These are phyloP conservation scores for Amanita brunnescens DNA, from an alignment of 768 basidiomycete species.

Conservation along the genomic window DNA sequence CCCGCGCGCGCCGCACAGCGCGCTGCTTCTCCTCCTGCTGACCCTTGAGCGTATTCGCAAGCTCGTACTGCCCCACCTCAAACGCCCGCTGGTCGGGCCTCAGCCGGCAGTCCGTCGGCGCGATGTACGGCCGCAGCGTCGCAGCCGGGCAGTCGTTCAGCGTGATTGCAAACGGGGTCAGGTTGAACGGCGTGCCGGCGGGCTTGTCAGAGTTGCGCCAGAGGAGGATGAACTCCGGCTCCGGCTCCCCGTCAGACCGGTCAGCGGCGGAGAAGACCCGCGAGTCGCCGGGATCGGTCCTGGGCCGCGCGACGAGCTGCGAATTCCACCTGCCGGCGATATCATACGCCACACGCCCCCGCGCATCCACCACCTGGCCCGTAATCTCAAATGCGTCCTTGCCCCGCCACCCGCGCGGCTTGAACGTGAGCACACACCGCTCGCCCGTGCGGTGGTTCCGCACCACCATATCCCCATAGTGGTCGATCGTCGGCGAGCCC, in stretches of 20 bases:
- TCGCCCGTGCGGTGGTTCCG: slow-evolving; percentile 90
- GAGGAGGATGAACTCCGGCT: slow-evolving; percentile 73
- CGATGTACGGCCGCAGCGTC: slow-evolving; percentile 60
- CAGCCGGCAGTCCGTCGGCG: slow-evolving; percentile 87
- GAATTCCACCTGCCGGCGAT: slow-evolving; percentile 95
- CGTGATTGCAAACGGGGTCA: slow-evolving; percentile 90
- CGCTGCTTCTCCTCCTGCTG: slow-evolving; percentile 82
- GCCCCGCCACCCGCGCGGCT: slow-evolving; percentile 91
- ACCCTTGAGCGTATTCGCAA: slow-evolving; percentile 72
- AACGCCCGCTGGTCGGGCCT: slow-evolving; percentile 94
- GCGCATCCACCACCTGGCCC: slow-evolving; percentile 64
- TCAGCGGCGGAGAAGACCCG: slow-evolving; percentile 25
- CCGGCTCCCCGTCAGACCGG: no score
- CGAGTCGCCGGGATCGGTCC: no score
- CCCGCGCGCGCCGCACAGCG: slow-evolving; percentile 59
- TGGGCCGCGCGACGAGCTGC: slow-evolving; percentile 82
- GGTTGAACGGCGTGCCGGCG: slow-evolving; percentile 77
- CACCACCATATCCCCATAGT: slow-evolving; percentile 92
- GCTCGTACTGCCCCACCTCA: slow-evolving; percentile 79
- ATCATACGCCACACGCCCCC: slow-evolving; percentile 66
- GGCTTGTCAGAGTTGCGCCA: slow-evolving; percentile 91
- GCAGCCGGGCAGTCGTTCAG: slow-evolving; percentile 80
- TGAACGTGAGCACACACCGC: slow-evolving; percentile 84
- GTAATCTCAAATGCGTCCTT: slow-evolving; percentile 90
- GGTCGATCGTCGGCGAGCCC: slow-evolving; percentile 81